These are phyloP conservation scores for Phialophora expanda DNA, from an alignment of 2,329 filamentous ascomycete genomes.

Conservation along the genomic window DNA sequence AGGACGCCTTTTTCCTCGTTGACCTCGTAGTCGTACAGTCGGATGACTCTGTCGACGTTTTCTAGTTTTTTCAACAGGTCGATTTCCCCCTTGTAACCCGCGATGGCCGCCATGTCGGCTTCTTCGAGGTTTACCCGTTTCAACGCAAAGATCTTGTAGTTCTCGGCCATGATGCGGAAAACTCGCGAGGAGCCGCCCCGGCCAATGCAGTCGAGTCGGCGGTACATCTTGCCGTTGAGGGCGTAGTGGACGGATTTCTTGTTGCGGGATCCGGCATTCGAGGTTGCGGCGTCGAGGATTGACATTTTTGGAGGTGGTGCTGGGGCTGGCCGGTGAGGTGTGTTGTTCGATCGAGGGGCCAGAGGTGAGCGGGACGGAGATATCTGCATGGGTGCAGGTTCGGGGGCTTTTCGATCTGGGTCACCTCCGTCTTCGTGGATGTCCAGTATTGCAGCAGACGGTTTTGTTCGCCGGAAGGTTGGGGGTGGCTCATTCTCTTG, in stretches of 20 bases:
- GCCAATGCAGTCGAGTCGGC: conserved; percentile 85
- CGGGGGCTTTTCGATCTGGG: conserved; percentile 43
- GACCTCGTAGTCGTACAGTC: conserved; percentile 88
- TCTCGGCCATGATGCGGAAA: conserved; percentile 95
- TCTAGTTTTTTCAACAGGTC: conserved; percentile 82
- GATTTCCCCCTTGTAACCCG: conserved; percentile 93
- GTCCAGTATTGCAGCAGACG: conserved; percentile 63
- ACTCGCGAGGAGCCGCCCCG: conserved; percentile 93
- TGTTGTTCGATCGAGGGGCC: conserved; percentile 66
- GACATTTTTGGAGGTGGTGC: conserved; percentile 93
- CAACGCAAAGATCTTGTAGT: conserved; percentile 90
- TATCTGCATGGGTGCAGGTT: conserved; percentile 53
- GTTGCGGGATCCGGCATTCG: conserved; percentile 76
- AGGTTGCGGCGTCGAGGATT: conserved; percentile 87
- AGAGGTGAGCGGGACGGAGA: conserved; percentile 55
- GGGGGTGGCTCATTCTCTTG: conserved; percentile 84
- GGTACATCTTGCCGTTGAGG: conserved; percentile 90
- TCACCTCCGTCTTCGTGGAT: conserved; percentile 55
- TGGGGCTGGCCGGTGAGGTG: conserved; percentile 76
- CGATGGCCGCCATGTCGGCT: conserved; percentile 80
- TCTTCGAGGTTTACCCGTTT: conserved; percentile 92
- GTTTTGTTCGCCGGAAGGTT: conserved; percentile 68
- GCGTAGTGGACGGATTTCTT: conserved; percentile 81
- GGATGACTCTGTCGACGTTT: conserved; percentile 86
- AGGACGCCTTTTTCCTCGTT: conserved; percentile 90